Conservation (phyloP, 2,329 filamentous ascomycete genomes). For the Emergomyces africanus region DNA sequence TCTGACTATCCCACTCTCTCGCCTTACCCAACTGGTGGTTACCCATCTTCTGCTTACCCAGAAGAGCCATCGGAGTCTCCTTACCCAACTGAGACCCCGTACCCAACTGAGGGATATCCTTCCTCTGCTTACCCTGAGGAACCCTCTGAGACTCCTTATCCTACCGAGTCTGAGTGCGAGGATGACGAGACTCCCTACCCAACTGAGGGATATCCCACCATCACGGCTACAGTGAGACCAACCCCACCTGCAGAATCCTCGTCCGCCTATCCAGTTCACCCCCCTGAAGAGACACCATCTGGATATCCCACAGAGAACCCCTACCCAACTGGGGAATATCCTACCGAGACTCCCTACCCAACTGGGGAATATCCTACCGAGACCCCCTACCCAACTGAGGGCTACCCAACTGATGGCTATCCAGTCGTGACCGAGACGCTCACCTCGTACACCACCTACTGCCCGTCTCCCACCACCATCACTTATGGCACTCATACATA, state of each 20-base stretch:
- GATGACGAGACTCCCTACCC: not conserved
- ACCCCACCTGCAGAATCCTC: not conserved
- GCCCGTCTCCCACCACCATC: conserved; percentile 53
- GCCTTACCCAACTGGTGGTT: not conserved
- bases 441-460: conserved; percentile 57
- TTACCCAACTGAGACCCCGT: not conserved
- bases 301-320: not conserved
- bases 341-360: not conserved
- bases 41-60: too few species aligned
- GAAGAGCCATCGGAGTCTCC: not conserved
- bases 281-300: not conserved
- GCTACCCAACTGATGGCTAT: conserved; percentile 10
- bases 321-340: too few species aligned
- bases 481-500: conserved; percentile 54
- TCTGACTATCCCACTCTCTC: not conserved
- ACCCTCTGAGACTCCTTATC: not conserved
- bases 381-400: not conserved
- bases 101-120: not conserved
- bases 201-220: not conserved
- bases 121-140: not conserved
- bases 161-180: not conserved
- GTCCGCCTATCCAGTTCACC: not conserved
- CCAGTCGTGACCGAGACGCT: conserved; percentile 26
- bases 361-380: not conserved
- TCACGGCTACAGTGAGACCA: not conserved